Base-by-base conservation (phyloP, 805 yeast genomes). In the Schwanniomyces pseudopolymorphus region DNA sequence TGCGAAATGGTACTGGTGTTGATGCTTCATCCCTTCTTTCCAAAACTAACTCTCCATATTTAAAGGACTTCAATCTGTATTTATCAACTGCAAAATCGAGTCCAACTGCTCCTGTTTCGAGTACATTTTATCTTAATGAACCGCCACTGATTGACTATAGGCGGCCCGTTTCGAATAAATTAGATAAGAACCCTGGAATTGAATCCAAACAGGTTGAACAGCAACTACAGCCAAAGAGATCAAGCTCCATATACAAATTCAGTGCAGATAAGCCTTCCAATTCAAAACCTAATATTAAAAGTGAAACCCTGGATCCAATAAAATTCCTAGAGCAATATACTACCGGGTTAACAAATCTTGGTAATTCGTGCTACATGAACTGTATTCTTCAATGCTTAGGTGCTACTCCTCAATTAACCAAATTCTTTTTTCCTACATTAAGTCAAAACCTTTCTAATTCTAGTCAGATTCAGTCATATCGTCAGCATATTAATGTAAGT, bases 291-390 rank as follows among this genome's bases (percentile, higher is more conserved):
- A 41, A 14, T 24, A 33, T 17, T 16, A 14, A 25, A 4, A 36
- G 13, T 24, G 19, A 24, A 13, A n/a, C 10, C 4, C 25, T 24
- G 3, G 28, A 38, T 24, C 40, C 40, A n/a, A 31, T 38, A 1
- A 49, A 48, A 27, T 58, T 63, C 44, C 49, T 63, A n/a, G 59
- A 59, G 33, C 59, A 71, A 46, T 76, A 83, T 43, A 70, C 81
- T 16, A 82, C 90, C 0, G 97, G 98, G 0, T 70, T 91, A 5
- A 72, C 75, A 11, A 91, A 91, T 61, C 70, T 91, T 50, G 96
- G 97, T 2, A 92, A 92, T 58, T 87, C 96, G 0, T 91, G 97
- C 63, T 91, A 91, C 64, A 86, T 91, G 90, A 91, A 91, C 66
- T 86, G 96, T 54, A 76, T 87, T 3, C 64, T 91, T n/a, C 98